Base-by-base conservation (phyloP, 148 eudicot genomes). In the Pouteria glomerata region DNA sequence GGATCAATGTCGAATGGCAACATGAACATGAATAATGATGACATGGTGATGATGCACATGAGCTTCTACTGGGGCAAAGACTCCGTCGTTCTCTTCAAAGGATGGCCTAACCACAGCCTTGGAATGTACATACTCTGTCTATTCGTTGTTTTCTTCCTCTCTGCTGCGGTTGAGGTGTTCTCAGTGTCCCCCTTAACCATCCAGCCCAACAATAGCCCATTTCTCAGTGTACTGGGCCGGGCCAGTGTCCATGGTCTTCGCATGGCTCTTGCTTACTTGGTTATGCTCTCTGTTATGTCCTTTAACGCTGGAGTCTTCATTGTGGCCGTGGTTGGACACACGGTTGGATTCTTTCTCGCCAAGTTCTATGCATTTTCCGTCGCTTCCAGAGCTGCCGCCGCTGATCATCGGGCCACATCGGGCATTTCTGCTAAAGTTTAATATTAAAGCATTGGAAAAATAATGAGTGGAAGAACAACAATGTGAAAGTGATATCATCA, bases 251-350 rank as follows among this genome's bases (percentile, higher is more conserved):
- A 82, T 44, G 77, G 73, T 18, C 27, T 85, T 10, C 79, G 77
- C 3, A 73, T 63, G 55, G 79, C 63, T 30, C 71, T 85, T 42
- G 76, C 73, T 21, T 80, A 85, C 78, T 21, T 82, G 76, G 84
- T 82, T 6, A 85, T 85, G 88, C 78, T 82, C 10, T 39, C 85
- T 4, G 88, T 82, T 57, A 85, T 85, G 84, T 82, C 85, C 12
- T 85, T 75, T 69, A 85, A 85, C 68, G 16, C 78, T 23, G 84
- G 85, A 29, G 68, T 85, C 14, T 79, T 85, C 18, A 50, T 77
- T 2, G 79, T 60, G 1, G 88, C 78, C 10, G 80, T 79, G 42
- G 63, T 62, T 29, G 85, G 88, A 37, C 84, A 85, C 61, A 57
- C 73, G 0, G 2, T 50, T 15, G 82, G 86, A 14, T 66, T 68